These are phyloP conservation scores for Melaleuca quinquenervia DNA, from an alignment of 345 rosid species.

Conservation along the genomic window DNA sequence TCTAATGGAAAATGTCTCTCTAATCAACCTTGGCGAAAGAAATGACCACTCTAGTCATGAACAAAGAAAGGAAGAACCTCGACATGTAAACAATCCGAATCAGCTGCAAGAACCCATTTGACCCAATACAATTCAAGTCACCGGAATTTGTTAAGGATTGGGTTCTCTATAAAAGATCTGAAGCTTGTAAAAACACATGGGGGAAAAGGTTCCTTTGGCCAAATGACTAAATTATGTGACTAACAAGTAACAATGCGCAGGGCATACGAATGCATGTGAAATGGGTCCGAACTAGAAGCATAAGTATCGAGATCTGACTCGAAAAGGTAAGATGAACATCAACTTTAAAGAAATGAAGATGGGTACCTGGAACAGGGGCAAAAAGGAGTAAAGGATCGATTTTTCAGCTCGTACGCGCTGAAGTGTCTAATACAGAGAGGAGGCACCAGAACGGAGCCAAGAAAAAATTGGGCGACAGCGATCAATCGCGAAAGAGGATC, in stretches of 20 bases:
- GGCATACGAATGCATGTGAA: not conserved
- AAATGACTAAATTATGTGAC: not conserved
- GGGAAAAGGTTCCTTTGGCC: not conserved
- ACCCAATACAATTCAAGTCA: not conserved
- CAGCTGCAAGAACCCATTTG: not conserved
- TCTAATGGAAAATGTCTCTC: not conserved
- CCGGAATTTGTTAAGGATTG: not conserved
- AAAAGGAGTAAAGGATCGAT: not conserved
- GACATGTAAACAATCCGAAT: not conserved
- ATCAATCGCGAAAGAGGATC: not conserved
- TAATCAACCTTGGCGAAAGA: not conserved
- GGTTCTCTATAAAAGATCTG: not conserved
- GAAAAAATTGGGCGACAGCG: not conserved
- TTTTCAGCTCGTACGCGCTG: not conserved
- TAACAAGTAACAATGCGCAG: not conserved
- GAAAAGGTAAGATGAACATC: not conserved
- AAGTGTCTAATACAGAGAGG: not conserved
- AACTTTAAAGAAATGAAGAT: not conserved
- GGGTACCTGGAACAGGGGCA: not conserved
- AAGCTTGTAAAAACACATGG: not conserved
- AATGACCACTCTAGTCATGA: not conserved
- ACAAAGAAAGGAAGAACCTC: not conserved
- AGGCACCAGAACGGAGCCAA: not conserved
- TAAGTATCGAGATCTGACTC: not conserved
- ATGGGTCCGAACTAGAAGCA: not conserved